phyloP scores from a whole-genome alignment of 345 rosid genomes.

The Rhodamnia argentea region DNA sequence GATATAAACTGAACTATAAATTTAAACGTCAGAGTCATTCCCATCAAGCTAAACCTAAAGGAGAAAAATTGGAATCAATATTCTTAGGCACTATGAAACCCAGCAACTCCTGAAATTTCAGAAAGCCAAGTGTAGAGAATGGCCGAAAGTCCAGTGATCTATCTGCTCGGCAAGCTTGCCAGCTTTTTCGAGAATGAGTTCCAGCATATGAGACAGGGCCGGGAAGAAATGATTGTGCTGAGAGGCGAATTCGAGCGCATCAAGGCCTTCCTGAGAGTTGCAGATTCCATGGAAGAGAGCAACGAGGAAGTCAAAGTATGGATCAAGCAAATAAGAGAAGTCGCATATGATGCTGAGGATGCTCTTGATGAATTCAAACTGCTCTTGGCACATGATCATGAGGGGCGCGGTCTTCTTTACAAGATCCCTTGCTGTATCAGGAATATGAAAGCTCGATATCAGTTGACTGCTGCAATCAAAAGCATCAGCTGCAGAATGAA shows the following conservation, averaged over 20 bases:
- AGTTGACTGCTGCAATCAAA: slow-evolving; percentile 9
- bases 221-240: background rate
- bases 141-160: background rate
- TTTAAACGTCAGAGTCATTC: background rate
- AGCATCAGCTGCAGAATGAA: slow-evolving; percentile 9
- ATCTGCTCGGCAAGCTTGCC: background rate
- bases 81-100: background rate
- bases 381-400: slow-evolving; percentile 6
- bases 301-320: slow-evolving; percentile 13
- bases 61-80: background rate
- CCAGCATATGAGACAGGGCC: background rate
- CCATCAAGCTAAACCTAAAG: background rate
- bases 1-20: background rate
- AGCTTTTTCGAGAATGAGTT: background rate
- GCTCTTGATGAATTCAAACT: slow-evolving; percentile 17
- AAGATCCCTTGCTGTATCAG: slow-evolving; percentile 7
- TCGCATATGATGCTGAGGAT: slow-evolving; percentile 23
- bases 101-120: background rate
- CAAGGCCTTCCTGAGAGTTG: slow-evolving; percentile 14
- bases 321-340: slow-evolving; percentile 25
- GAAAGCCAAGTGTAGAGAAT: background rate
- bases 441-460: slow-evolving; percentile 17
- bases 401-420: slow-evolving; percentile 2
- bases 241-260: slow-evolving; percentile 17
- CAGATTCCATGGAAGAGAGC: slow-evolving; percentile 13